Percentiles rank a stretch among this genome's conserved stretches.
Evolutionary conservation across 257 asterid species (phyloP).

Genomic region (Jacaranda copaia): DNA sequence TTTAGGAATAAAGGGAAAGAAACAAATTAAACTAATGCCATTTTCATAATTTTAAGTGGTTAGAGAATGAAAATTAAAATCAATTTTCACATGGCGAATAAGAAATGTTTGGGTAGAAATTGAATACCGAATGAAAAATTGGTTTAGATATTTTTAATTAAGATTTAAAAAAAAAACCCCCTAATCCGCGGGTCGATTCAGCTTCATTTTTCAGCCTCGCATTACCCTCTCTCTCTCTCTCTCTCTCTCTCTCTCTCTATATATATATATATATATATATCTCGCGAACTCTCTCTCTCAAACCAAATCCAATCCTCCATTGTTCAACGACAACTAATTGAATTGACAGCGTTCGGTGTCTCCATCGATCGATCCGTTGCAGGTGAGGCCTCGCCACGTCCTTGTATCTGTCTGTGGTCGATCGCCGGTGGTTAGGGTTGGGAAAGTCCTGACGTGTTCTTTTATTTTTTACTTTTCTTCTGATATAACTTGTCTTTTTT

Average conservation of each 20-base stretch:
- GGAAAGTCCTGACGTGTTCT: slow-evolving; percentile 18
- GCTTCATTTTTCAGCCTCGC: slow-evolving; percentile 56
- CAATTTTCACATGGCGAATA: no score
- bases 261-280: slow-evolving; percentile 22
- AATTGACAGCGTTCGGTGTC: slow-evolving; percentile 38
- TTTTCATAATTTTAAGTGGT: no score
- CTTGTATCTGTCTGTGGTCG: slow-evolving; percentile 34
- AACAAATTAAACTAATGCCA: no score
- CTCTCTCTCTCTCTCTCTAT: slow-evolving; percentile 27
- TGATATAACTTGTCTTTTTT: background rate
- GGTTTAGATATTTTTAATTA: no score
- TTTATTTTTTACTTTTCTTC: background rate
- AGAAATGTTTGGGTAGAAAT: no score
- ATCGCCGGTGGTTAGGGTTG: slow-evolving; percentile 44
- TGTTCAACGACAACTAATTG: slow-evolving; percentile 31
- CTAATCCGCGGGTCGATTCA: slow-evolving; percentile 52
- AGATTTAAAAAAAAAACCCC: slow-evolving; percentile 35
- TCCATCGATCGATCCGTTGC: slow-evolving; percentile 43
- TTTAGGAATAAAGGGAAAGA: no score
- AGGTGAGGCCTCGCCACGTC: slow-evolving; percentile 49
- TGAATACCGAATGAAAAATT: no score
- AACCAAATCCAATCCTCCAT: slow-evolving; percentile 40
- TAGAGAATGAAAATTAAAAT: no score
- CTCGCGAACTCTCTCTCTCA: slow-evolving; percentile 32
- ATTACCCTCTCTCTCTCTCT: slow-evolving; percentile 43